Evolutionary conservation across 1,139 yeast genomes (phyloP).

Genomic region (Saccharomycopsis hybrid): DNA sequence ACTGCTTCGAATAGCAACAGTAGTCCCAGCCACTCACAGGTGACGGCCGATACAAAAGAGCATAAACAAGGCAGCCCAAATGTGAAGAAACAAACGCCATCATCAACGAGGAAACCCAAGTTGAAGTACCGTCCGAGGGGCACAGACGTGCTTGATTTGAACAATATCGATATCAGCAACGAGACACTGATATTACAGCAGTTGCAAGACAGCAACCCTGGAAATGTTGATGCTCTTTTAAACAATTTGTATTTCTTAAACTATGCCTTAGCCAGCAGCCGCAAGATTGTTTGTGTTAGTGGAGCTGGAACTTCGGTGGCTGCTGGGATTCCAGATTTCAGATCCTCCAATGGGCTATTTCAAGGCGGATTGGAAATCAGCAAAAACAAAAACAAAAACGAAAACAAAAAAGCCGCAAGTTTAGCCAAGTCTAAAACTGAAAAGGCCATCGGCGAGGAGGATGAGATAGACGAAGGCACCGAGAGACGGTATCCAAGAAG

Average conservation of each 20-base stretch:
- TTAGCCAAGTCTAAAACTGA: constrained; percentile 23
- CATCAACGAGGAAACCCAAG: constrained; percentile 10
- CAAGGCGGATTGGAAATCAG: constrained; percentile 45
- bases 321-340: constrained; percentile 86
- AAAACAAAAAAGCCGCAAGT: neutral
- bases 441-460: constrained; percentile 26
- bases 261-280: constrained; percentile 9
- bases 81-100: neutral
- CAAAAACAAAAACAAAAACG: neutral
- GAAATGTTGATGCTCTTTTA: neutral
- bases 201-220: neutral
- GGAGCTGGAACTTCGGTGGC: constrained; percentile 92
- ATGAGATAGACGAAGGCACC: neutral
- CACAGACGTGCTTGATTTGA: neutral
- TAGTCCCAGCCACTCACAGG: neutral
- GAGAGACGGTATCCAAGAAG: constrained; percentile 1
- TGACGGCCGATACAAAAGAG: neutral
- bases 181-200: neutral
- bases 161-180: neutral
- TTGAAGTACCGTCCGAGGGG: constrained; percentile 10
- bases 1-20: neutral
- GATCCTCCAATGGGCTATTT: constrained; percentile 74
- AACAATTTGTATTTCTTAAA: constrained; percentile 13
- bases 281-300: constrained; percentile 37
- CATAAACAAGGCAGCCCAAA: neutral